These are phyloP conservation scores for Eimeria acervulina DNA, from an alignment of 169 alveolate species.

Conservation along the genomic window DNA sequence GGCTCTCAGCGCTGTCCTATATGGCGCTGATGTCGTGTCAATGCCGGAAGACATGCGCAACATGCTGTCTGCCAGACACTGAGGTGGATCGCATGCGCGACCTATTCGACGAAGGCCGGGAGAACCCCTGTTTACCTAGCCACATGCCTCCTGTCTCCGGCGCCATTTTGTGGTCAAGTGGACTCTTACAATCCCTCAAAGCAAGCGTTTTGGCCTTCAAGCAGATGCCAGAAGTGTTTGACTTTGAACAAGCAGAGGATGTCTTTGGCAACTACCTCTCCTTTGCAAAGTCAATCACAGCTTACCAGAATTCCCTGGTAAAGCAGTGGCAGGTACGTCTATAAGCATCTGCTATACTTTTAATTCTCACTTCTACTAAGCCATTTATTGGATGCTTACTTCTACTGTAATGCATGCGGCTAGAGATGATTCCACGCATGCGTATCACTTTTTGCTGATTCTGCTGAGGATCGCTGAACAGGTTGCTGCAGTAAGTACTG, in stretches of 20 bases:
- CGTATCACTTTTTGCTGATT: background rate
- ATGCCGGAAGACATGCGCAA: background rate
- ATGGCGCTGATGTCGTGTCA: background rate
- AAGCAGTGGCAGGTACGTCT: slow-evolving; percentile 79
- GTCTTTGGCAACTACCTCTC: slow-evolving; percentile 81
- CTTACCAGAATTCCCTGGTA: slow-evolving; percentile 74
- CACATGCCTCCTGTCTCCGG: slow-evolving; percentile 93
- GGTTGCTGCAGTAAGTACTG: slow-evolving; percentile 61
- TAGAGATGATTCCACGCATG: background rate
- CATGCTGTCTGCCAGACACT: slow-evolving; percentile 26
- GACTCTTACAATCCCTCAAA: slow-evolving; percentile 93
- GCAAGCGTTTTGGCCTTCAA: slow-evolving; percentile 94
- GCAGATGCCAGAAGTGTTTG: slow-evolving; percentile 90
- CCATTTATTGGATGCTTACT: background rate
- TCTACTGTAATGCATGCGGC: background rate
- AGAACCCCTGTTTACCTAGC: slow-evolving; percentile 90
- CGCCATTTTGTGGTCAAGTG: slow-evolving; percentile 94
- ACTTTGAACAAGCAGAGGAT: slow-evolving; percentile 88
- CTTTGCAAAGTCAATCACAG: slow-evolving; percentile 67
- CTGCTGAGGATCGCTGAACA: slow-evolving; percentile 15
- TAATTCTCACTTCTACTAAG: background rate
- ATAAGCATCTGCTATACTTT: background rate
- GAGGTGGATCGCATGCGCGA: slow-evolving; percentile 82
- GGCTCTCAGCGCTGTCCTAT: background rate
- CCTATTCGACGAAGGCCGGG: slow-evolving; percentile 85